Base-by-base conservation (phyloP, 495 filamentous ascomycete genomes). In the Umbilicaria muhlenbergii region DNA sequence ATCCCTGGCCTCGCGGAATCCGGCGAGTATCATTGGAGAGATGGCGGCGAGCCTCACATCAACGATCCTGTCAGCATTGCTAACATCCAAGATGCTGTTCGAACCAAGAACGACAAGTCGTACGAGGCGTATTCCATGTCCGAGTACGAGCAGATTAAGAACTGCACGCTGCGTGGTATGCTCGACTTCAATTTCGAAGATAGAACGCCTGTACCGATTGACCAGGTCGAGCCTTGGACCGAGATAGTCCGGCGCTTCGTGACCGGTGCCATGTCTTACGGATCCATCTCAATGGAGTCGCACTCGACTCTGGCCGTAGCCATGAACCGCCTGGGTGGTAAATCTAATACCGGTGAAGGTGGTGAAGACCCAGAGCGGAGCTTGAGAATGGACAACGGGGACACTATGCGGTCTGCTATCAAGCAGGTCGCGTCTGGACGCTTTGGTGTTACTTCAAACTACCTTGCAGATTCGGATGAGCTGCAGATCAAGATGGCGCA, bases 401-500 rank as follows among this genome's bases (percentile, higher is more conserved):
- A 99, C 58, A 95, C 86, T 5, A 99, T 99, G 91, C 77, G 91
- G 34, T 96, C 92, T 36, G 82, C 91, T 34, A 99, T 99, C 69
- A 99, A 99, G 67, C 91, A 99, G 64, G 83, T 99, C 51, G 91
- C 91, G 21, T 96, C 91, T 11, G 91, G 92, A 36, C 84, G 91
- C 48, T 99, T 99, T 56, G 91, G 91, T 70, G 91, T 99, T 47
- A 99, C 92, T 8, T 91, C 86, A 31, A 85, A 92, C 69, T 99
- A 96, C 61, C 74, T 99, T n/a, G 88, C 91, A 34, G 91, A 99
- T 60, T 85, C 91, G 12, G 91, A 99, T 59, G 89, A 99, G 65
- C 69, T 99, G 32, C 91, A 99, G 67, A 99, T 99, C 72, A 99
- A 99, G 74, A 99, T 99, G 91, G 91, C 91, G 10, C 91, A 99